Base-by-base conservation (phyloP, 176 grass and related monocot genomes). In the Elymus sibiricus region DNA sequence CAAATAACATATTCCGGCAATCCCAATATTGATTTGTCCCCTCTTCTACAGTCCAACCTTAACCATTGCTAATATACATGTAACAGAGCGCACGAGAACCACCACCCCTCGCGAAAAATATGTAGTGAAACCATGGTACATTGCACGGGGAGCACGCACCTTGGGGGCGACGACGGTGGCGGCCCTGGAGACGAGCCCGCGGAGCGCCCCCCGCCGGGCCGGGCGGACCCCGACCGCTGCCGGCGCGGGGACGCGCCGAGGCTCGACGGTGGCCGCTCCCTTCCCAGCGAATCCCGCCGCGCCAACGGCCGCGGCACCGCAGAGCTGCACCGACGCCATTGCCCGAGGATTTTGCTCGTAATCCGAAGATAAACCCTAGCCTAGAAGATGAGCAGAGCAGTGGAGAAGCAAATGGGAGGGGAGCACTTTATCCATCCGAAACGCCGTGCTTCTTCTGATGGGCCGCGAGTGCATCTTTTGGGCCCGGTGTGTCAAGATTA, bases 131-230 rank as follows among this genome's bases (percentile, higher is more conserved):
- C 58, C 9, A 73, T 73, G 38, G 25, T 37, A n/a, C 73, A 79
- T 74, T 91, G 68, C 72, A 34, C 70, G 26, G 59, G 21, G 16
- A 10, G 21, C 42, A 74, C 79, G 22, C 76, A 97, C 95, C 95
- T 92, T 97, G 10, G 92, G 84, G 65, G 90, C 90, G 19, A 97
- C 86, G 21, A 87, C 88, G 37, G 92, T 92, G 58, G 90, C 90
- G 4, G 90, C 95, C 84, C 82, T 90, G 27, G 91, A 84, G 46
- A 91, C 77, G 40, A 94, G 78, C 42, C 88, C 68, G 14, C 74
- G 74, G 35, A 86, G 79, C 47, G 67, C 38, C 47, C 47, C 38
- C 39, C 47, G 69, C 37, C 72, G 71, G 1, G 59, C 78, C 15
- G n/a, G n/a, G n/a, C n/a, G n/a, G n/a, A n/a, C n/a, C n/a, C n/a